Conservation (phyloP, 2,329 filamentous ascomycete species). For the Colletotrichum tanaceti region DNA sequence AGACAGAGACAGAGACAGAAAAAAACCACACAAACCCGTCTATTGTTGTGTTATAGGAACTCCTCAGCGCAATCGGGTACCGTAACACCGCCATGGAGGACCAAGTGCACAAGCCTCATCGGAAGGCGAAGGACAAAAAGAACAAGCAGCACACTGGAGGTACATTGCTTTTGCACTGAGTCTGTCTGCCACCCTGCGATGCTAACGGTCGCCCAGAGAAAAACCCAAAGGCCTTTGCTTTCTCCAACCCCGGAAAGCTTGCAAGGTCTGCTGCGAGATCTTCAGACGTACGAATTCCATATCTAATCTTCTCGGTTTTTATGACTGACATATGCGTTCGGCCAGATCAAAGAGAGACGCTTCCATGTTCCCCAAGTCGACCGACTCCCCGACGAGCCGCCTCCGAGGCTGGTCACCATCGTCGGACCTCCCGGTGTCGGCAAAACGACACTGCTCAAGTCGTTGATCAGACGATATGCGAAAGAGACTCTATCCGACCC, state of each 20-base stretch:
- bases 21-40: conserved; percentile 9
- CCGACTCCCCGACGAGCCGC: conserved; percentile 93
- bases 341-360: conserved; percentile 90
- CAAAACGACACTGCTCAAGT: conserved; percentile 96
- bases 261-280: conserved; percentile 79
- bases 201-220: conserved; percentile 62
- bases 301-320: neutral
- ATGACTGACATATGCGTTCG: neutral
- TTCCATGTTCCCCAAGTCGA: conserved; percentile 97
- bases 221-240: conserved; percentile 93
- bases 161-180: conserved; percentile 47
- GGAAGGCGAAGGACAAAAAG: conserved; percentile 91
- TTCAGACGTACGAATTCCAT: conserved; percentile 67
- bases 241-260: conserved; percentile 82
- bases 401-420: conserved; percentile 91
- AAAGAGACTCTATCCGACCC: conserved; percentile 94
- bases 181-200: neutral
- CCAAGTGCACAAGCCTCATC: conserved; percentile 86
- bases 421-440: conserved; percentile 95
- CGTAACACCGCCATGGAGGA: conserved; percentile 73
- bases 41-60: conserved; percentile 24
- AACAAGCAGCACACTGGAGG: conserved; percentile 68
- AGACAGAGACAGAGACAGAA: conserved; percentile 6
- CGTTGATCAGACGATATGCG: conserved; percentile 90
- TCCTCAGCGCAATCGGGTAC: conserved; percentile 14